A percentile compares a stretch with the other conserved stretches of the same genome.
Evolutionary conservation across 768 basidiomycete genomes (phyloP).

Genomic region (Leucocoprinus sp.): DNA sequence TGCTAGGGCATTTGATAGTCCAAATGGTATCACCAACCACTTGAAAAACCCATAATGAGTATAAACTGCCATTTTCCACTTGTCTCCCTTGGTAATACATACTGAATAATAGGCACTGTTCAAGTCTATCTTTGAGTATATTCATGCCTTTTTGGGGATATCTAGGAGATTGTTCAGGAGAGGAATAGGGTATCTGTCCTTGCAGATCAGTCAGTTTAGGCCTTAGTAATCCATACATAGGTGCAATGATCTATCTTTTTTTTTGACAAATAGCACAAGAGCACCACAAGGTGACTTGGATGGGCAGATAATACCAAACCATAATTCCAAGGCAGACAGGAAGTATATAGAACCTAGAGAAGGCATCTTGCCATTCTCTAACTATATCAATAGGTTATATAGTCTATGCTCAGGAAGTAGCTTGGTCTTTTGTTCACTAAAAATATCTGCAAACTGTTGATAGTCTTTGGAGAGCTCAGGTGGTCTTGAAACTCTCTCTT

Average conservation of each 20-base stretch:
- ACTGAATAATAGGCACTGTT: slow-evolving; percentile 17
- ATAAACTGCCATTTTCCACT: no score
- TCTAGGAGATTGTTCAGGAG: slow-evolving; percentile 24
- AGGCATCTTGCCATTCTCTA: no score
- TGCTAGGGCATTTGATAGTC: slow-evolving; percentile 25
- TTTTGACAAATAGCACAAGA: slow-evolving; percentile 2
- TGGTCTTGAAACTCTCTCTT: no score
- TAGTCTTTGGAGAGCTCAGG: no score
- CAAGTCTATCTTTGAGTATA: slow-evolving; percentile 25
- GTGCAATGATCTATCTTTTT: slow-evolving; percentile 4
- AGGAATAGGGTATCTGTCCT: slow-evolving; percentile 27
- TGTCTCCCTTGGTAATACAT: no score
- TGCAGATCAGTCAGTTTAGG: slow-evolving; percentile 24
- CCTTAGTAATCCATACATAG: slow-evolving; percentile 15
- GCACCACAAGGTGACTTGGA: not conserved
- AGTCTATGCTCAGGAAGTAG: not conserved
- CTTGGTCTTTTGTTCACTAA: not conserved
- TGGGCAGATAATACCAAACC: not conserved
- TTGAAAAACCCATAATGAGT: no score
- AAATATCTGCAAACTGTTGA: no score
- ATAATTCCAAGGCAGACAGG: no score
- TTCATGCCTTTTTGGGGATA: slow-evolving; percentile 14
- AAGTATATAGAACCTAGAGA: no score
- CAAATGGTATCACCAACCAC: slow-evolving; percentile 20
- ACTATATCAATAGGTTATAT: not conserved